phyloP scores from a whole-genome alignment of 2,329 filamentous ascomycete genomes.

The Aspergillus uvarum region DNA sequence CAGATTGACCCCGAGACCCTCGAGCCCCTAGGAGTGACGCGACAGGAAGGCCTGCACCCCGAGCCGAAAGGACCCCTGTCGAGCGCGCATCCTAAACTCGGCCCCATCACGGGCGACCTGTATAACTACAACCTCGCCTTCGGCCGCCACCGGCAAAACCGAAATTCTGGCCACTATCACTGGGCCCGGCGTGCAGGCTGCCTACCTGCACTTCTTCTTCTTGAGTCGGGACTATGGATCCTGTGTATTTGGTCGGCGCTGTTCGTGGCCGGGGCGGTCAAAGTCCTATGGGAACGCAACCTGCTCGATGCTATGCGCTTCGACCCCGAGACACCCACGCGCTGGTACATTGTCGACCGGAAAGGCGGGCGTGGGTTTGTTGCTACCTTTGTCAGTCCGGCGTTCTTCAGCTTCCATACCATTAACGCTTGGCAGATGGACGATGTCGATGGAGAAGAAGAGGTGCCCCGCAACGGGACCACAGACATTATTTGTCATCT shows the following conservation, averaged over 20 bases:
- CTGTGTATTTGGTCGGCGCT: slow-evolving; percentile 63
- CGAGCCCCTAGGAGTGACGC: slow-evolving; percentile 63
- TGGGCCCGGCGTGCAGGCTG: slow-evolving; percentile 43
- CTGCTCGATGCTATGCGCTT: slow-evolving; percentile 67
- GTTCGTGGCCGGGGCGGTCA: slow-evolving; percentile 56
- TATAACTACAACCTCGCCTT: slow-evolving; percentile 76
- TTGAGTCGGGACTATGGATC: slow-evolving; percentile 68
- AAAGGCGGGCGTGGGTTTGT: slow-evolving; percentile 61
- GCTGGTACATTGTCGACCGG: slow-evolving; percentile 73
- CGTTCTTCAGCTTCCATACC: slow-evolving; percentile 74
- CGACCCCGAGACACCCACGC: slow-evolving; percentile 53
- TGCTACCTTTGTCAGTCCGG: slow-evolving; percentile 63
- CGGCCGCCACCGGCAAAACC: slow-evolving; percentile 61
- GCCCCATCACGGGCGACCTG: slow-evolving; percentile 68
- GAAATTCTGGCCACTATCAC: slow-evolving; percentile 67
- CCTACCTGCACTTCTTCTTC: slow-evolving; percentile 26
- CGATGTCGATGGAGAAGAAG: slow-evolving; percentile 17
- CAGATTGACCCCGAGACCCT: slow-evolving; percentile 66
- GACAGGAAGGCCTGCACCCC: slow-evolving; percentile 62
- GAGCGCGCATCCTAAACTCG: slow-evolving; percentile 67
- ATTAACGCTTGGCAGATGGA: slow-evolving; percentile 67
- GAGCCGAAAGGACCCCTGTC: slow-evolving; percentile 65
- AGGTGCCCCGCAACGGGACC: slow-evolving; percentile 35
- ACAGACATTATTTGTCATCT: slow-evolving; percentile 63
- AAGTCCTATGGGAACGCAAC: slow-evolving; percentile 36